These are phyloP conservation scores for Pisolithus marmoratus DNA, from an alignment of 768 basidiomycete genomes.

Conservation along the genomic window DNA sequence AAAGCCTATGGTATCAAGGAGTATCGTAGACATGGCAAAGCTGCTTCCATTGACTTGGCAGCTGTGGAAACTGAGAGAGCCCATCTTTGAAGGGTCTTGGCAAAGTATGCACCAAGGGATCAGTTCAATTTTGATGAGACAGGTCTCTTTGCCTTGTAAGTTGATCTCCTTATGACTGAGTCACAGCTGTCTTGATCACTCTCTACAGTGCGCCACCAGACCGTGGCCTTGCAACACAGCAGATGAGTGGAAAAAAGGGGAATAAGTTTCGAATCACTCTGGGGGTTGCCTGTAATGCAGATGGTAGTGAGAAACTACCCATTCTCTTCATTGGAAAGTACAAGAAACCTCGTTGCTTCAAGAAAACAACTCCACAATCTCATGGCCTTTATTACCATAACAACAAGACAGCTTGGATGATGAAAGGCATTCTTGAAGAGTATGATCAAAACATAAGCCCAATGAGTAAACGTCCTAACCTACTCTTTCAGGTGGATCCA, in stretches of 20 bases:
- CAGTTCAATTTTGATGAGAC: not conserved
- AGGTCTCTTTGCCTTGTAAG: constrained; percentile 10
- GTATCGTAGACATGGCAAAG: not conserved
- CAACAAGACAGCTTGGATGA: constrained; percentile 17
- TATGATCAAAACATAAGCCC: too few relatives aligned
- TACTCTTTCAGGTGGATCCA: constrained; percentile 27
- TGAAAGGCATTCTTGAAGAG: not conserved
- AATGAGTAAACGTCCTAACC: too few relatives aligned
- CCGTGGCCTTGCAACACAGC: constrained; percentile 12
- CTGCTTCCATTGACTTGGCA: not conserved
- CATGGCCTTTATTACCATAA: not conserved
- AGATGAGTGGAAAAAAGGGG: constrained; percentile 16
- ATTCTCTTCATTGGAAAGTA: constrained; percentile 31
- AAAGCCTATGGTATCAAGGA: constrained; percentile 1
- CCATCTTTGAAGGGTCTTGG: not conserved
- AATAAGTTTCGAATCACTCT: constrained; percentile 13
- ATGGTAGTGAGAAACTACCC: not conserved
- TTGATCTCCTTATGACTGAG: not conserved
- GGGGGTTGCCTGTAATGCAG: constrained; percentile 4
- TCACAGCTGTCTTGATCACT: not conserved
- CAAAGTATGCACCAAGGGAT: not conserved
- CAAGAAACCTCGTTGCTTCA: constrained; percentile 28
- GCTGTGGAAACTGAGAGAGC: not conserved
- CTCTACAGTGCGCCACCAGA: constrained; percentile 10
- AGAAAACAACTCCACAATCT: constrained; percentile 11